Conservation (phyloP, 1,284 basidiomycete genomes). For the Schizophyllum amplum region DNA sequence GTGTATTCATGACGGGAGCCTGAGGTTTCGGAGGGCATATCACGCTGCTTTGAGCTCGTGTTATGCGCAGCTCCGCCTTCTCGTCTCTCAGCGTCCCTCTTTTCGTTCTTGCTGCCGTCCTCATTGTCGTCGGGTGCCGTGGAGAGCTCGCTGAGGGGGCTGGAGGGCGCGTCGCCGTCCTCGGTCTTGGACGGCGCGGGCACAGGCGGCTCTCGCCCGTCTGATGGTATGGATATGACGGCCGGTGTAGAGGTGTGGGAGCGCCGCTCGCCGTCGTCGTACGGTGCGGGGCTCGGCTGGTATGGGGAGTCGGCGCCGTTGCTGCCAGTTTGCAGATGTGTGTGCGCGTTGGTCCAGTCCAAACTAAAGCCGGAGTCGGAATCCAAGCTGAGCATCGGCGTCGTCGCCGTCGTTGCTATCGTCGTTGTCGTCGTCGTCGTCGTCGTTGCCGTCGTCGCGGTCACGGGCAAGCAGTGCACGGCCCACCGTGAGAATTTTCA, state of each 20-base stretch:
- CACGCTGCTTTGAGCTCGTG: background rate
- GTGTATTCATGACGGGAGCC: slow-evolving; percentile 1
- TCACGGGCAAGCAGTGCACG: background rate
- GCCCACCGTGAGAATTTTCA: background rate
- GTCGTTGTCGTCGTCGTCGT: background rate
- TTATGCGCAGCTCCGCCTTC: slow-evolving; percentile 8
- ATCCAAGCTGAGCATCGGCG: background rate
- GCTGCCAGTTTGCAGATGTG: background rate
- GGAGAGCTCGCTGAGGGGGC: slow-evolving; percentile 63
- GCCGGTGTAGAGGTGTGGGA: slow-evolving; percentile 19
- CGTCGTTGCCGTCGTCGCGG: background rate
- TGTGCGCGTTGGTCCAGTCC: background rate
- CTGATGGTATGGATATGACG: slow-evolving; percentile 16
- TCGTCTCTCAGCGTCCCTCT: slow-evolving; percentile 15
- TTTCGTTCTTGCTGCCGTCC: slow-evolving; percentile 20
- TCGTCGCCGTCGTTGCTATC: background rate
- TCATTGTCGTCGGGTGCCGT: slow-evolving; percentile 43
- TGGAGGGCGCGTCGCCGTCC: slow-evolving; percentile 30
- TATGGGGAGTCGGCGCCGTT: slow-evolving; percentile 15
- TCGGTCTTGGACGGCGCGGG: slow-evolving; percentile 45
- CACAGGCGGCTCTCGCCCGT: slow-evolving; percentile 12
- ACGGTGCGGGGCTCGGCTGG: slow-evolving; percentile 19
- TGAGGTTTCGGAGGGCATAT: background rate
- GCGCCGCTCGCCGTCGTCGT: slow-evolving; percentile 17
- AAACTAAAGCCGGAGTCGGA: background rate